A percentile compares a stretch with the other conserved stretches of the same genome.
Evolutionary conservation across 2,329 filamentous ascomycete species (phyloP).

Genomic region (Monilinia fructicola): DNA sequence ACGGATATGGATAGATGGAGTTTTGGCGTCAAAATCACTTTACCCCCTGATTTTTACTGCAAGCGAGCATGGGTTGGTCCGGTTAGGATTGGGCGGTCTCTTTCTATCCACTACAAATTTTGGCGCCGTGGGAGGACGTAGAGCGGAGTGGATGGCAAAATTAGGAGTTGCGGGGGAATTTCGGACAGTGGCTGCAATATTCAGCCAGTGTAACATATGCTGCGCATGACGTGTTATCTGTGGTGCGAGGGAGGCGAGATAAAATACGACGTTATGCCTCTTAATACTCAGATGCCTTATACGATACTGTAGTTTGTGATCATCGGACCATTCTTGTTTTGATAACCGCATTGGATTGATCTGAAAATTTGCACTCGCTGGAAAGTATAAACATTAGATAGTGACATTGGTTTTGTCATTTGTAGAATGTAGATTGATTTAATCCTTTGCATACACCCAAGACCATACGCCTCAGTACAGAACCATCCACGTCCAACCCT

Average conservation of each 20-base stretch:
- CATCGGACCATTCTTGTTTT: background rate
- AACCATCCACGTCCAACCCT: no score
- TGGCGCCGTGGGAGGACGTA: background rate
- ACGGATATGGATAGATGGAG: slow-evolving; percentile 17
- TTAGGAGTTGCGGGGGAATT: background rate
- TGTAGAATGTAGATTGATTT: background rate
- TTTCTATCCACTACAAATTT: background rate
- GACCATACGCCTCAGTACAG: no score
- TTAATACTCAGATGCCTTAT: background rate
- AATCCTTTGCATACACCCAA: background rate
- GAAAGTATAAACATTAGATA: background rate
- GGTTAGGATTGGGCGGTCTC: slow-evolving; percentile 7
- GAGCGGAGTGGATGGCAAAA: slow-evolving; percentile 3
- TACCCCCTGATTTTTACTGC: background rate
- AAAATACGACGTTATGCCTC: slow-evolving; percentile 1
- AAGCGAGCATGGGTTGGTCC: slow-evolving; percentile 6
- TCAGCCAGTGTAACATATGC: background rate
- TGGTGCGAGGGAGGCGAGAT: background rate
- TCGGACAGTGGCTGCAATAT: background rate
- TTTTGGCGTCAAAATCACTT: slow-evolving; percentile 4
- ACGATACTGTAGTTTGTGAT: background rate
- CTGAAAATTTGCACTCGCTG: background rate
- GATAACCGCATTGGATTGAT: background rate
- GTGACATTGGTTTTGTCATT: background rate
- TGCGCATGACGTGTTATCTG: background rate